Conservation (phyloP, 495 filamentous ascomycete species). For the Aspergillus cristatus region DNA sequence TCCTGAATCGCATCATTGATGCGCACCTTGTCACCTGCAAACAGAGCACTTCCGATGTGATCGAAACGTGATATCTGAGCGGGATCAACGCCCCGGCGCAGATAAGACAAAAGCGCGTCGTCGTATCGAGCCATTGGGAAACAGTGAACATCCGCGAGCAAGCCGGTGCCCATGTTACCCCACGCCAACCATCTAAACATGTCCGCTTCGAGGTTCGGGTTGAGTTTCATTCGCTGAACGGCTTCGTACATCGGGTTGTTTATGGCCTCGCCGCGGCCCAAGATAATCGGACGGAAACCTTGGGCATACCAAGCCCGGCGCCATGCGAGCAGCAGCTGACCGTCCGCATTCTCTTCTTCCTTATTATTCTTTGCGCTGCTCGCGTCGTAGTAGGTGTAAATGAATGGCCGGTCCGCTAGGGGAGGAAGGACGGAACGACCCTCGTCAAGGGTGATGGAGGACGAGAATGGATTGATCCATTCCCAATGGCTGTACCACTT, state of each 20-base stretch:
- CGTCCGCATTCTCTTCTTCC: slow-evolving; percentile 57
- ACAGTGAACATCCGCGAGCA: slow-evolving; percentile 68
- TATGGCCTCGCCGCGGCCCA: slow-evolving; percentile 75
- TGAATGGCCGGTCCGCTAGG: slow-evolving; percentile 56
- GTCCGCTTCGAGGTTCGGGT: slow-evolving; percentile 54
- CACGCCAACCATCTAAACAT: slow-evolving; percentile 84
- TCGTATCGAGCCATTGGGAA: slow-evolving; percentile 80
- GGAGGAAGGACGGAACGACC: slow-evolving; percentile 80
- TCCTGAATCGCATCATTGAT: slow-evolving; percentile 60
- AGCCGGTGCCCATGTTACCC: slow-evolving; percentile 83
- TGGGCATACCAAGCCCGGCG: slow-evolving; percentile 89
- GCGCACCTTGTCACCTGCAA: slow-evolving; percentile 56
- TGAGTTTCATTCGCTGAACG: slow-evolving; percentile 45
- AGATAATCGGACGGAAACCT: slow-evolving; percentile 78
- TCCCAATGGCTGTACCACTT: slow-evolving; percentile 84
- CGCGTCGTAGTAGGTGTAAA: slow-evolving; percentile 88
- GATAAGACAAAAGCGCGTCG: slow-evolving; percentile 57
- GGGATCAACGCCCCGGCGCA: slow-evolving; percentile 66
- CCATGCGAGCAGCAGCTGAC: slow-evolving; percentile 76
- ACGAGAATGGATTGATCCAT: slow-evolving; percentile 88
- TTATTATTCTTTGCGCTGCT: slow-evolving; percentile 52
- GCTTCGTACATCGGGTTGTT: slow-evolving; percentile 68
- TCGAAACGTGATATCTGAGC: slow-evolving; percentile 63
- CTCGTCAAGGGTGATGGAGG: slow-evolving; percentile 74
- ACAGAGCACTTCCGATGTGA: slow-evolving; percentile 59